Evolutionary conservation across 1,284 basidiomycete species (phyloP), one percentile per base, ranked within the genome.

Genomic region (Cutaneotrichosporon spelunceum): DNA sequence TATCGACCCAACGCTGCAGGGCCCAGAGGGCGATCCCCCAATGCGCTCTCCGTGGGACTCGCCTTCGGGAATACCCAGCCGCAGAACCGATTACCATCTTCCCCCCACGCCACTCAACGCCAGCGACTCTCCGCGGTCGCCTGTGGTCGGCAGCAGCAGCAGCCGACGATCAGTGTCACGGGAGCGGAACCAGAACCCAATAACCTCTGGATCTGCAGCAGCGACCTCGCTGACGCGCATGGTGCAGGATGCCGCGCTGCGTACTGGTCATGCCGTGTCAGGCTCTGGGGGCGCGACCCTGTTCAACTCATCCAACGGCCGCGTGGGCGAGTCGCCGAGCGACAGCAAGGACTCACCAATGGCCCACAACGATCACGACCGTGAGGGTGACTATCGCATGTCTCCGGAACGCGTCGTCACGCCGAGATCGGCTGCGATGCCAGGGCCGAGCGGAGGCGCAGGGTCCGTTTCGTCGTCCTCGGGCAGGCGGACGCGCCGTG

Each of bases 171-270:
- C 42, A 8, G 45, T 50, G 24, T 47, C 45, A 11, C 56, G 56
- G 47, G 47, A 57, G 30, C 48, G 49, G 16, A 42, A 50, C 26
- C 26, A 66, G 61, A 64, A 63, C 60, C 47, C 61, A 60, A 66
- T 63, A 33, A 61, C 65, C 5, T 57, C 59, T 19, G 62, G 59
- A n/a, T 66, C 65, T 19, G 56, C 66, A 21, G 69, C 70, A 11
- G 65, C 74, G 3, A 71, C 72, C 1, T 74, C 72, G 14, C 65
- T 79, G 33, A 75, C 76, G 0, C 65, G 77, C 13, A 73, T 79
- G 76, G 77, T 79, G 1, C 73, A 76, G 53, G 77, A 78, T 60
- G 77, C 77, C 6, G 77, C 77, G 0, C 59, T 77, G 29, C 66
- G 77, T 5, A 75, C 72, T 0, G 78, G 78, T 11, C 72, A 76